Evolutionary conservation across 176 grass and related monocot species (phyloP).

Genomic region (Thalia dealbata): DNA sequence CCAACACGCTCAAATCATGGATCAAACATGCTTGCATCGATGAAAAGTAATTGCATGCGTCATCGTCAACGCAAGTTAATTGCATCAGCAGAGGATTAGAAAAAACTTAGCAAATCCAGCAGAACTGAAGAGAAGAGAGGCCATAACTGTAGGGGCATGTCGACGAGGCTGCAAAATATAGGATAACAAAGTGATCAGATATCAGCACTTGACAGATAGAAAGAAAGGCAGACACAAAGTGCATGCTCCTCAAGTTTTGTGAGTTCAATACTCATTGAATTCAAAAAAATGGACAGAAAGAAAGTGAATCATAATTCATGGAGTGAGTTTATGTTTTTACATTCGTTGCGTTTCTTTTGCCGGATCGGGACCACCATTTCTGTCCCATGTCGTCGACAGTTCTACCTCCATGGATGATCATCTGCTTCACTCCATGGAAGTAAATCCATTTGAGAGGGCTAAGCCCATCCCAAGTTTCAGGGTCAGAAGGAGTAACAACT

Average conservation of each 20-base stretch:
- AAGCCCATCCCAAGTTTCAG: slow-evolving; percentile 36
- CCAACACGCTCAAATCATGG: slow-evolving; percentile 46
- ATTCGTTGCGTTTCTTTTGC: slow-evolving; percentile 55
- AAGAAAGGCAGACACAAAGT: too few species aligned
- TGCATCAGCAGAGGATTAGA: background rate
- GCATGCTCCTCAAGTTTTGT: too few species aligned
- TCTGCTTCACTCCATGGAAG: slow-evolving; percentile 38
- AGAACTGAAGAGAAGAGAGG: background rate
- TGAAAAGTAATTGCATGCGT: slow-evolving; percentile 65
- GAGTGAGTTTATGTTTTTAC: slow-evolving; percentile 6
- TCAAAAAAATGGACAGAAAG: too few species aligned
- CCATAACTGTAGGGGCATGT: slow-evolving; percentile 4
- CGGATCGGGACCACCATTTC: slow-evolving; percentile 69
- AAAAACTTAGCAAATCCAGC: background rate
- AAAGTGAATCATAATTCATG: background rate
- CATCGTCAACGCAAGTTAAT: background rate
- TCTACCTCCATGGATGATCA: slow-evolving; percentile 52
- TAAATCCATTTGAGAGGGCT: slow-evolving; percentile 59
- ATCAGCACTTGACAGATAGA: too few species aligned
- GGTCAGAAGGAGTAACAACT: slow-evolving; percentile 44
- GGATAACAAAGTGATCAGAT: background rate
- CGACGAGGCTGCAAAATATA: background rate
- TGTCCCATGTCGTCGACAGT: slow-evolving; percentile 60
- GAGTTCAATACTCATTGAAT: too few species aligned
- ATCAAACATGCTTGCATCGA: slow-evolving; percentile 39